These are phyloP conservation scores for Meredithiella fracta DNA, from an alignment of 2,329 filamentous ascomycete species.

Conservation along the genomic window DNA sequence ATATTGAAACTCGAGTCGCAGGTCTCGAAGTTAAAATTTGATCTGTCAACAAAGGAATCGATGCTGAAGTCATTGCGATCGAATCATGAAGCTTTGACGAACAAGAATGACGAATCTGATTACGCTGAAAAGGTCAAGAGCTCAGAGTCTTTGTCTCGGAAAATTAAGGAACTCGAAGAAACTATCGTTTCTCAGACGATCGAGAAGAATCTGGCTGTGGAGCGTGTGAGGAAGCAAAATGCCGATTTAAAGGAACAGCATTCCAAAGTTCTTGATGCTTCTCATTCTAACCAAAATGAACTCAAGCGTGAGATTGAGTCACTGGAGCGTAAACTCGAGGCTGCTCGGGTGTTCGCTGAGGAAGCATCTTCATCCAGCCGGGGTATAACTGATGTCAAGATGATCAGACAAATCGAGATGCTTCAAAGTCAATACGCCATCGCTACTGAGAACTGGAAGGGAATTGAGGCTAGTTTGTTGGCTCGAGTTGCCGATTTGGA, in stretches of 20 bases:
- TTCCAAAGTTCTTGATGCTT: constrained; percentile 54
- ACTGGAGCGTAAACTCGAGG: constrained; percentile 79
- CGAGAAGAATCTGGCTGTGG: constrained; percentile 60
- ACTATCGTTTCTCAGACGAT: constrained; percentile 49
- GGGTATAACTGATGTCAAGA: constrained; percentile 73
- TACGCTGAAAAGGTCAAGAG: constrained; percentile 33
- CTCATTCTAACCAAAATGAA: constrained; percentile 54
- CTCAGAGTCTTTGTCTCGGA: constrained; percentile 45
- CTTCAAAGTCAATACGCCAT: constrained; percentile 89
- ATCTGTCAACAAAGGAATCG: constrained; percentile 45
- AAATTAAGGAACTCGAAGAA: constrained; percentile 37
- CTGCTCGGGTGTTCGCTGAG: constrained; percentile 69
- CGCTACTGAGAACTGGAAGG: constrained; percentile 94
- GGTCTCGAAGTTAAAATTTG: constrained; percentile 43
- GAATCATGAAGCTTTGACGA: constrained; percentile 51
- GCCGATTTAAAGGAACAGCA: constrained; percentile 57
- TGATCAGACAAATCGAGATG: constrained; percentile 86
- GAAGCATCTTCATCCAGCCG: constrained; percentile 71
- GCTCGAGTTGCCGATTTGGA: constrained; percentile 64
- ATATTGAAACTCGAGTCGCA: constrained; percentile 20
- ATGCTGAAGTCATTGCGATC: constrained; percentile 51
- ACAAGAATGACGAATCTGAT: constrained; percentile 42
- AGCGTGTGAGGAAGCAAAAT: constrained; percentile 49
- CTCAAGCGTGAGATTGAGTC: constrained; percentile 60
- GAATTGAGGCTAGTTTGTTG: constrained; percentile 74